A percentile compares a stretch with the other conserved stretches of the same genome.
These are phyloP conservation scores for Talaromyces albobiverticillius DNA, from an alignment of 2,329 filamentous ascomycete genomes.

Conservation along the genomic window DNA sequence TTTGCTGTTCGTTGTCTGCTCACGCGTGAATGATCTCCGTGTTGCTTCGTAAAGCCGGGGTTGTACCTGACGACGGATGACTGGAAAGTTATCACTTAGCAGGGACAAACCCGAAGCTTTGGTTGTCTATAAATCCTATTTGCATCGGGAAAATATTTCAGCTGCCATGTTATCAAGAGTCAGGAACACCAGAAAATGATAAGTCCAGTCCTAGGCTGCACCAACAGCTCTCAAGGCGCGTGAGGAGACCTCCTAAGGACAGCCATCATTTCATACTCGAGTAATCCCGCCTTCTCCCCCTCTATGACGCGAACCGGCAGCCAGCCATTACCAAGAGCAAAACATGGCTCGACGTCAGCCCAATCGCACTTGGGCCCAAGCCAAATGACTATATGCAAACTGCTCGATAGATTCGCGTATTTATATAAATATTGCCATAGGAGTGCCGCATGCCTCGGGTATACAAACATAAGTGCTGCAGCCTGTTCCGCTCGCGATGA, in stretches of 20 bases:
- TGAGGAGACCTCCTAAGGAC: background rate
- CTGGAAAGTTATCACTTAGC: too few relatives aligned
- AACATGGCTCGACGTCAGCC: constrained; percentile 18
- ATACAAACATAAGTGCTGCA: constrained; percentile 2
- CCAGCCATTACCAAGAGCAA: constrained; percentile 18
- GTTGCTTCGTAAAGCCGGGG: too few relatives aligned
- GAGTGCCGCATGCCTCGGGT: background rate
- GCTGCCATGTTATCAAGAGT: too few relatives aligned
- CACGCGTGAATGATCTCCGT: too few relatives aligned
- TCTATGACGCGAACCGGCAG: background rate
- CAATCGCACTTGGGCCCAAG: constrained; percentile 18
- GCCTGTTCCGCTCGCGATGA: background rate
- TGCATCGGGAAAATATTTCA: too few relatives aligned
- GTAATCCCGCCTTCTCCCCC: background rate
- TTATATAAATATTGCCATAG: background rate
- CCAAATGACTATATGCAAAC: background rate
- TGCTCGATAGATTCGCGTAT: background rate
- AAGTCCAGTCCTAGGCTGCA: too few relatives aligned
- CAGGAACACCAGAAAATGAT: background rate
- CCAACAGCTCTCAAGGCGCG: too few relatives aligned
- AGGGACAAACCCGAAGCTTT: too few relatives aligned
- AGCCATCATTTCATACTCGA: constrained; percentile 6
- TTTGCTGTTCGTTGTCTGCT: too few relatives aligned
- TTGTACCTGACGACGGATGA: too few relatives aligned
- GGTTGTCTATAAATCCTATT: too few relatives aligned